Conservation (phyloP, 805 yeast genomes). For the Spathaspora girioi region DNA sequence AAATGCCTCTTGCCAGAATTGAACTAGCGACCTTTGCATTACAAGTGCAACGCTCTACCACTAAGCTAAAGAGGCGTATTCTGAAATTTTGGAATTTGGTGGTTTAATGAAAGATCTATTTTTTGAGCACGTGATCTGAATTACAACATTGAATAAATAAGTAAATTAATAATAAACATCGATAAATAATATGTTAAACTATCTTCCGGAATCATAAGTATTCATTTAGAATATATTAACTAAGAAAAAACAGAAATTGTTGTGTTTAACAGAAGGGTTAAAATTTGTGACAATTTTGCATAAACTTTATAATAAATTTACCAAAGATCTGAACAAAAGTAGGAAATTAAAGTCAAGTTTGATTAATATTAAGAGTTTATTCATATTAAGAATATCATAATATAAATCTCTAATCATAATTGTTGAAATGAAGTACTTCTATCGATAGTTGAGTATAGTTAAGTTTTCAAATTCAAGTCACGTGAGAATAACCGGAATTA, state of each 20-base stretch:
- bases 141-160: neutral
- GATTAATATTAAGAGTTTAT: too few species aligned
- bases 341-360: too few species aligned
- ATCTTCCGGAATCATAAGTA: too few species aligned
- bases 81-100: neutral
- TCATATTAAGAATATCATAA: too few species aligned
- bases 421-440: neutral
- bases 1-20: constrained; percentile 65
- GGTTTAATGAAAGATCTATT: neutral
- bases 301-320: too few species aligned
- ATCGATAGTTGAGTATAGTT: neutral
- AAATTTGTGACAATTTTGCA: too few species aligned
- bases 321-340: too few species aligned
- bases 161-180: neutral
- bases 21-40: constrained; percentile 97
- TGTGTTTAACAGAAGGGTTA: neutral
- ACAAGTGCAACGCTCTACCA: constrained; percentile 99
- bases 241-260: too few species aligned
- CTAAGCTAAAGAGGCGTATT: constrained; percentile 58
- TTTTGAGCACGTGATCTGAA: neutral
- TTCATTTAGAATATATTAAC: too few species aligned
- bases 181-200: too few species aligned
- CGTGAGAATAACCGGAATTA: neutral
- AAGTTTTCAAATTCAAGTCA: neutral
- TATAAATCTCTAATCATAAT: neutral